phyloP scores from a whole-genome alignment of 2,329 filamentous ascomycete species.

The Epichloe gansuensis region DNA sequence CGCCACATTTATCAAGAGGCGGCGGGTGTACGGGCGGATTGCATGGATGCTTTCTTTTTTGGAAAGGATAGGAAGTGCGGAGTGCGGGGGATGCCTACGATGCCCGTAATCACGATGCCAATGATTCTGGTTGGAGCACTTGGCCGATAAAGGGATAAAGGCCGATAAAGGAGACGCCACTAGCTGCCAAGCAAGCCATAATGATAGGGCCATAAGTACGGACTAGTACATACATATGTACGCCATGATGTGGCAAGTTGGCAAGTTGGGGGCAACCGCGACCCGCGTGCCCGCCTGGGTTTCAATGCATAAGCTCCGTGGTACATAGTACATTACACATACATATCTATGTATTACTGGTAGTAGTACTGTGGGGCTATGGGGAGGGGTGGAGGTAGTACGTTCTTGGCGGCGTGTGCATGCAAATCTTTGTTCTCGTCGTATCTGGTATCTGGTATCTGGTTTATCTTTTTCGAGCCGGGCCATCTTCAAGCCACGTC shows the following conservation, averaged over 20 bases:
- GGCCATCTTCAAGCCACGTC: background rate
- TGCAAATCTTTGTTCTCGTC: background rate
- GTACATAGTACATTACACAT: too few species aligned
- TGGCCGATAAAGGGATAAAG: slow-evolving; percentile 6
- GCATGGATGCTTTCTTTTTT: background rate
- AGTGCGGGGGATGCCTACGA: slow-evolving; percentile 1
- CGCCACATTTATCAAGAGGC: background rate
- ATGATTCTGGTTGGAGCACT: background rate
- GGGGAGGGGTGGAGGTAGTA: too few species aligned
- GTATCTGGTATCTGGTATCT: background rate
- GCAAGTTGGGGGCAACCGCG: too few species aligned
- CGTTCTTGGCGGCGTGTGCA: too few species aligned
- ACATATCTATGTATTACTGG: too few species aligned
- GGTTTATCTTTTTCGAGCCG: background rate
- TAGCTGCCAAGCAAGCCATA: too few species aligned
- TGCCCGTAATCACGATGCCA: background rate
- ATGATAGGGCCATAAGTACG: too few species aligned
- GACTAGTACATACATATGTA: too few species aligned
- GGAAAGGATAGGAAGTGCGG: background rate
- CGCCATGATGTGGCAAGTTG: too few species aligned
- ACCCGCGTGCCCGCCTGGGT: too few species aligned
- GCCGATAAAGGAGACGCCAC: slow-evolving; percentile 7
- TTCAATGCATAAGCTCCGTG: too few species aligned
- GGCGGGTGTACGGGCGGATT: background rate
- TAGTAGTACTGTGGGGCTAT: too few species aligned